Base-by-base conservation (phyloP, 192 early-diverging fungal species). In the Linnemannia schmuckeri region DNA sequence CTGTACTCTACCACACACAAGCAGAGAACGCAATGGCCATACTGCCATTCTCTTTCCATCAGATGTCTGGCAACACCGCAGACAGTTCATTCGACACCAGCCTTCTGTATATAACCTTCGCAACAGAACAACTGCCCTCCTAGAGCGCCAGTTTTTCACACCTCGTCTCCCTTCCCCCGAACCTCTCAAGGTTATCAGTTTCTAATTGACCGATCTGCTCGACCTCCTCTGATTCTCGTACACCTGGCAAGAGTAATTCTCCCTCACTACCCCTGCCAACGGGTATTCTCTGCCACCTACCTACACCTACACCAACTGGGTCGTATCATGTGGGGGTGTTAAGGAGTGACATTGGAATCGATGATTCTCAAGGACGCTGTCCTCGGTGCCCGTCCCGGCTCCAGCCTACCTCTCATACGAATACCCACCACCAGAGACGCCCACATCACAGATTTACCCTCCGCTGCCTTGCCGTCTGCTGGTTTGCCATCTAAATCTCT, bases 321-420 rank as follows among this genome's bases (percentile, higher is more conserved):
- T 61, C 6, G 2, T 3, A 0, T 22, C 49, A 8, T 63, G 42
- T 68, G 17, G 17, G 1, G 37, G 70, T 7, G 61, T 46, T 20
- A 72, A 80, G 0, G 70, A 61, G 22, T 57, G 20, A 35, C 70
- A 79, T 37, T 79, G 78, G 78, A 79, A 57, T 38, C 24, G 33
- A 72, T 57, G 37, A 38, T 72, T 7, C 35, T 79, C 70, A 37
- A 44, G 38, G 61, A 79, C 17, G 35, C 70, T 12, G 3, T 4
- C 52, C 37, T 79, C 20, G 40, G 35, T 35, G 40, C 24, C 5
- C 20, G 78, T 6, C 52, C 72, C 9, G 52, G 49, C 6, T 52
- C 70, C 9, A 17, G 13, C 2, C 22, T 77, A 2, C 75, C 75
- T 24, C 37, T 9, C 44, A n/a, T n/a, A n/a, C n/a, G n/a, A n/a